Evolutionary conservation across 768 basidiomycete genomes (phyloP), one percentile per base, ranked within the genome.

Genomic region (Aureoboletus auriporus): DNA sequence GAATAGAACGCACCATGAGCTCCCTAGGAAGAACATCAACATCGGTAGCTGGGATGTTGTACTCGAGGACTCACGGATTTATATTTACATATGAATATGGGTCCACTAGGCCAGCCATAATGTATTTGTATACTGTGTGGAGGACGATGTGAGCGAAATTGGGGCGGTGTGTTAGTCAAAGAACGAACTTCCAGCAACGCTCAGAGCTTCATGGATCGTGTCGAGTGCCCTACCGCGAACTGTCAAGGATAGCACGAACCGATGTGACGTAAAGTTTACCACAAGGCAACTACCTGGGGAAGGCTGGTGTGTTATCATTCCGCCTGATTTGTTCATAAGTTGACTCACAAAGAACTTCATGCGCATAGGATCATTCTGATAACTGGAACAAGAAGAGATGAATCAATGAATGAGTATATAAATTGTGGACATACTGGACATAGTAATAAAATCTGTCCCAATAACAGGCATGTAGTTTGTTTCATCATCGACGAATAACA

Each of bases 131-230:
- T 13, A 13, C 49, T 58, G n/a, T 14, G 12, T 14, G 10, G 7
- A 7, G 10, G 14, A 8, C 20, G 6, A 37, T 14, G 11, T 46
- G 37, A 41, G 34, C 16, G 5, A 26, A 9, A 7, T 23, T 1
- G 8, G 1, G 5, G 12, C 10, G 9, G 2, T 11, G 10, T 17
- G 26, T 2, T 12, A n/a, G n/a, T 1, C 1, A 6, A 39, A 34
- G 3, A 17, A 55, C 58, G 13, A n/a, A 59, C 55, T 20, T 16
- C 50, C 53, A 16, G 33, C 7, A 7, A 57, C 5, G 16, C 5
- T 37, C 9, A 57, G 36, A 8, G 16, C 48, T 34, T 59, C 56
- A 8, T 58, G 57, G 11, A 51, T n/a, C 4, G 52, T 59, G 14
- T 50, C 17, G 11, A 52, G 27, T 12, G 16, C 26, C 47, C 57